These are phyloP conservation scores for Cladosporium cucumerinum DNA, from an alignment of 2,329 filamentous ascomycete genomes.

Conservation along the genomic window DNA sequence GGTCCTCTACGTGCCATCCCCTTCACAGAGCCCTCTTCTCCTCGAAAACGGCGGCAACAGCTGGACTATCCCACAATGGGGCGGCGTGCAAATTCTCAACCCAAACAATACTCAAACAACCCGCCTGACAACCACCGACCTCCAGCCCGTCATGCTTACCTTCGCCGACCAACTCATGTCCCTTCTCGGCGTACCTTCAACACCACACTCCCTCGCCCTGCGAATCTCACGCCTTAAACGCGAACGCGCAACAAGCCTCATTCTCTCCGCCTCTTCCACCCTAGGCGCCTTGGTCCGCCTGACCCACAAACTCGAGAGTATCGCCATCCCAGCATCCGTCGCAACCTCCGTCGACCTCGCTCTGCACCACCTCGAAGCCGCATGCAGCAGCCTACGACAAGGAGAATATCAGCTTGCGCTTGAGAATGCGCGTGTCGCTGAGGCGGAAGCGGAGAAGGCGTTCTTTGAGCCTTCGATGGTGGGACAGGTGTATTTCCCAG, in stretches of 20 bases:
- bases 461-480: constrained; percentile 99
- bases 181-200: constrained; percentile 78
- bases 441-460: constrained; percentile 83
- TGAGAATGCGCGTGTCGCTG: constrained; percentile 76
- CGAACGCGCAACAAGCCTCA: constrained; percentile 78
- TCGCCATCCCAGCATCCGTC: constrained; percentile 84
- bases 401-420: constrained; percentile 65
- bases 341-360: constrained; percentile 80
- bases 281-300: constrained; percentile 89
- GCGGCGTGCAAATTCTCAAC: constrained; percentile 69
- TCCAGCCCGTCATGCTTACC: constrained; percentile 78
- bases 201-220: constrained; percentile 73
- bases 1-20: constrained; percentile 80
- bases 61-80: constrained; percentile 97
- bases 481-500: constrained; percentile 95
- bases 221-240: constrained; percentile 80
- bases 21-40: constrained; percentile 57
- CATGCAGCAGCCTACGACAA: constrained; percentile 66
- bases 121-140: constrained; percentile 60
- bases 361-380: constrained; percentile 70
- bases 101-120: constrained; percentile 33
- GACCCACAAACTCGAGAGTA: constrained; percentile 77
- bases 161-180: constrained; percentile 89
- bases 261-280: constrained; percentile 87
- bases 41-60: constrained; percentile 64